Base-by-base conservation (phyloP, 2,329 filamentous ascomycete genomes). In the Aspergillus costaricaensis region DNA sequence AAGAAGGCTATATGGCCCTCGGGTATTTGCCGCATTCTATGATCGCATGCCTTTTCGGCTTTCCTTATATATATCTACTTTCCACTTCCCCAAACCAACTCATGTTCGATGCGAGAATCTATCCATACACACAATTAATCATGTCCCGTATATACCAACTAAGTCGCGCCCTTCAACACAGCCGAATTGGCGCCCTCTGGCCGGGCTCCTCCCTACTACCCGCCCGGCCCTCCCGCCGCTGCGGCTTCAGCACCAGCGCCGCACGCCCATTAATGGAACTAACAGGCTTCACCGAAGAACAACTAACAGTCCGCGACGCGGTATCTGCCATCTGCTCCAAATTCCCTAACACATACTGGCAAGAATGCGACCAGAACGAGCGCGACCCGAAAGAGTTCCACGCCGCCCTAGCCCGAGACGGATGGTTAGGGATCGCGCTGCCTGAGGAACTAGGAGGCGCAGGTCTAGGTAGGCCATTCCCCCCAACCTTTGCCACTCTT, bases 391-490 rank as follows among this genome's bases (percentile, higher is more conserved):
- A 85, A 54, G 90, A 92, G 38, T 87, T 96, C 43, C 91, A 95
- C 72, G 85, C 88, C 0, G 89, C 89, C 0, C 76, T 95, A 8
- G 88, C 91, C 7, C 85, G 85, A 58, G 89, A 88, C 64, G 91
- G 91, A 6, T 95, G 90, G 90, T 83, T 95, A 43, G 91, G 91
- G 2, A 92, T 94, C 65, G 90, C 90, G 0, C 78, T 95, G 3
- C 90, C 91, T 0, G 89, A 92, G 71, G 81, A 85, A 0, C 82
- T 92, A 0, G 91, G 91, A 3, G 91, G 91, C 0, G 84, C 89
- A 1, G 90, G 89, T 0, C 76, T 96, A 8, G 91, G 76, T 70
- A 12, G 30, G 30, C 30, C 9, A 32, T 5, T 12, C 9, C 30
- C 27, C 10, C 30, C 30, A 32, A 62, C 23, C 55, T 58, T 7